These are phyloP conservation scores for Paracoccidioides lutzii DNA, from an alignment of 2,329 filamentous ascomycete species.

Conservation along the genomic window DNA sequence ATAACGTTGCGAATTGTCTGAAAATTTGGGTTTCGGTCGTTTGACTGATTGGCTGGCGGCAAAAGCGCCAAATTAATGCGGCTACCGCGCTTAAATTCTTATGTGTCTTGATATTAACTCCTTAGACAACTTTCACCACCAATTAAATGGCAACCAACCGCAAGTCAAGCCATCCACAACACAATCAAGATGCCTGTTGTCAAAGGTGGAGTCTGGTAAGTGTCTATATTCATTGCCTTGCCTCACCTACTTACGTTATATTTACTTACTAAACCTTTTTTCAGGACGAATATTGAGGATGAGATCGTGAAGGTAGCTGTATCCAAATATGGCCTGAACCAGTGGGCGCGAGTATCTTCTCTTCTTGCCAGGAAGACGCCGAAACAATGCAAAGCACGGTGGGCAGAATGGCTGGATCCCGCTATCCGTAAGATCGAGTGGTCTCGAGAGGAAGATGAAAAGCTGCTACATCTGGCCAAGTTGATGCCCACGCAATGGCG, in stretches of 20 bases:
- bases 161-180: not conserved
- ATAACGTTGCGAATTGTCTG: slow-evolving; percentile 5
- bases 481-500: slow-evolving; percentile 99
- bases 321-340: slow-evolving; percentile 88
- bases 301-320: slow-evolving; percentile 95
- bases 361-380: slow-evolving; percentile 92
- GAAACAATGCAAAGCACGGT: slow-evolving; percentile 98
- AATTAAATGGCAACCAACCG: not conserved
- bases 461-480: slow-evolving; percentile 89
- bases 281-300: slow-evolving; percentile 60
- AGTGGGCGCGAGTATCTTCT: slow-evolving; percentile 97
- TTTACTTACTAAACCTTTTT: slow-evolving; percentile 8
- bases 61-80: slow-evolving; percentile 17
- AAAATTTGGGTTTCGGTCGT: slow-evolving; percentile 4
- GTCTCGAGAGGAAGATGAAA: slow-evolving; percentile 98
- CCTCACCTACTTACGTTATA: slow-evolving; percentile 9
- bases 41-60: slow-evolving; percentile 18
- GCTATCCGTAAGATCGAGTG: slow-evolving; percentile 98
- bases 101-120: not conserved
- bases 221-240: slow-evolving; percentile 1
- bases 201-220: slow-evolving; percentile 51
- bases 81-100: slow-evolving; percentile 15
- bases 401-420: slow-evolving; percentile 96
- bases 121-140: not conserved
- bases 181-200: slow-evolving; percentile 46